Evolutionary conservation across 2,329 filamentous ascomycete species (phyloP).

Genomic region (Scleromitrula shiraiana): DNA sequence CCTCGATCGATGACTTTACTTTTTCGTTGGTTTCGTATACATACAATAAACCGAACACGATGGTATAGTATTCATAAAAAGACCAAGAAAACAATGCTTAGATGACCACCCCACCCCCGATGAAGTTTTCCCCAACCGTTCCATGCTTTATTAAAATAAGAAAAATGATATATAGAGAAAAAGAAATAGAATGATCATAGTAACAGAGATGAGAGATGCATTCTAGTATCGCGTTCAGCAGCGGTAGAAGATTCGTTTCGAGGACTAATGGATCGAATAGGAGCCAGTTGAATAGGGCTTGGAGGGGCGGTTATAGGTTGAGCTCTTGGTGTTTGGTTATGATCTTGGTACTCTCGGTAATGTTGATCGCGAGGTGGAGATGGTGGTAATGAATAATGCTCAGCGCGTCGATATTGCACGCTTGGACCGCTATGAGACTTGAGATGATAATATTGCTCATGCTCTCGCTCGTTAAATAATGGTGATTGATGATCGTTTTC

Average conservation of each 20-base stretch:
- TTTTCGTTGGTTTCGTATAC: background rate
- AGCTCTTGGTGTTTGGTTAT: constrained; percentile 13
- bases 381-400: constrained; percentile 13
- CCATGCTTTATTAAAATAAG: background rate
- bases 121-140: background rate
- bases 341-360: constrained; percentile 6
- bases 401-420: constrained; percentile 1
- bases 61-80: background rate
- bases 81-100: background rate
- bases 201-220: constrained; percentile 27
- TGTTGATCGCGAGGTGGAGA: constrained; percentile 11
- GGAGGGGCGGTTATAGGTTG: constrained; percentile 25
- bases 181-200: constrained; percentile 8
- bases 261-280: constrained; percentile 18
- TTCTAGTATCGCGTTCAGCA: constrained; percentile 25
- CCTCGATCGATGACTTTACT: too few species aligned
- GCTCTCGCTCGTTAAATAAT: constrained; percentile 20
- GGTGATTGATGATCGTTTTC: background rate
- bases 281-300: constrained; percentile 27
- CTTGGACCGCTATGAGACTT: constrained; percentile 18
- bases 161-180: too few species aligned
- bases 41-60: background rate
- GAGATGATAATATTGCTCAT: constrained; percentile 13
- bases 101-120: background rate
- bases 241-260: constrained; percentile 11